Evolutionary conservation across 208 protist species (phyloP).

Genomic region (Entamoeba invadens): DNA sequence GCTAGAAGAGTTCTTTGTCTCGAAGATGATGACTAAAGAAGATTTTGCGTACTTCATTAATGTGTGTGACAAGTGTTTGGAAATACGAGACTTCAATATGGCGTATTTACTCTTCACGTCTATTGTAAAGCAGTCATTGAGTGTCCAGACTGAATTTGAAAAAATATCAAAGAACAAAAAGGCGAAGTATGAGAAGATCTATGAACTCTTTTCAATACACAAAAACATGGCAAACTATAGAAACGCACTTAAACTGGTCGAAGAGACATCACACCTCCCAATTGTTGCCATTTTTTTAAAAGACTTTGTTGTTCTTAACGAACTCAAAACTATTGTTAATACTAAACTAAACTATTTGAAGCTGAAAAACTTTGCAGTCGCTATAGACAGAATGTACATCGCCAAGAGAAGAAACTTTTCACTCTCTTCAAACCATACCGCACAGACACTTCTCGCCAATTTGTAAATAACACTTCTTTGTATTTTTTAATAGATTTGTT

Average conservation of each 20-base stretch:
- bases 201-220: neutral
- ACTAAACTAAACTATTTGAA: neutral
- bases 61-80: neutral
- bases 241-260: neutral
- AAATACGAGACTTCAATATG: neutral
- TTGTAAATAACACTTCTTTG: no score
- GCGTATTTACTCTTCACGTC: neutral
- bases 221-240: neutral
- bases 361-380: neutral
- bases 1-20: neutral
- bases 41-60: neutral
- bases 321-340: neutral
- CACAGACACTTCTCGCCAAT: no score
- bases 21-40: neutral
- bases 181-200: neutral
- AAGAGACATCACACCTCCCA: neutral
- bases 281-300: neutral
- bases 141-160: neutral
- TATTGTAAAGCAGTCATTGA: neutral
- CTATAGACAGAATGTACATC: neutral
- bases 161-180: neutral
- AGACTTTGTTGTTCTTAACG: neutral
- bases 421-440: no score
- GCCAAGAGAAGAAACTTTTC: no score
- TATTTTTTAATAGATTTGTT: no score